These are phyloP conservation scores for Elsinoe fawcettii DNA, from an alignment of 2,329 filamentous ascomycete species.

Conservation along the genomic window DNA sequence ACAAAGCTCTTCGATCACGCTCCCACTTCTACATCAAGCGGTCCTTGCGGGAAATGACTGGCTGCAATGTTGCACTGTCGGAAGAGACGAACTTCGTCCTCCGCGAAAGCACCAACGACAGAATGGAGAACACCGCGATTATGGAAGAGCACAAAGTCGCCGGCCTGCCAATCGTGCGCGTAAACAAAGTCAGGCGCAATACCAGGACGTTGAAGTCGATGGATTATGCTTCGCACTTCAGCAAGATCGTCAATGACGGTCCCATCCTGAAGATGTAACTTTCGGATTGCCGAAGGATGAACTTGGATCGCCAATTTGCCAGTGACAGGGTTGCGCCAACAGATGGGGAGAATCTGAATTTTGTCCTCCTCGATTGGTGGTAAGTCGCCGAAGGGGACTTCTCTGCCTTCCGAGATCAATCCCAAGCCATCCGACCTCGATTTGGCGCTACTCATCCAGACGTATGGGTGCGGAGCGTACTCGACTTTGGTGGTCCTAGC, in stretches of 20 bases:
- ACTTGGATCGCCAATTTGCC: conserved; percentile 63
- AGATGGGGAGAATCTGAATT: conserved; percentile 66
- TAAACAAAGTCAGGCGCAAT: conserved; percentile 64
- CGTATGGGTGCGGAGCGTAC: conserved; percentile 71
- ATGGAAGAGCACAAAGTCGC: conserved; percentile 70
- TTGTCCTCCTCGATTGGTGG: conserved; percentile 58
- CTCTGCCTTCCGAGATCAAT: conserved; percentile 58
- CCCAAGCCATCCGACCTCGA: conserved; percentile 63
- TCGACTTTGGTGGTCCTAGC: conserved; percentile 60
- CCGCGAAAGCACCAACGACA: conserved; percentile 65
- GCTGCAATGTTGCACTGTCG: conserved; percentile 74
- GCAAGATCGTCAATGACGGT: conserved; percentile 60
- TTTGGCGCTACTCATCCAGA: conserved; percentile 68
- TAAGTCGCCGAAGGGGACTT: conserved; percentile 52
- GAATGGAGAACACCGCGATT: conserved; percentile 68
- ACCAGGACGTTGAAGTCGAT: conserved; percentile 62
- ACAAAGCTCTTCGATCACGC: neutral
- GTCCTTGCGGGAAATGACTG: conserved; percentile 49
- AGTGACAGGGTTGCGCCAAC: conserved; percentile 68
- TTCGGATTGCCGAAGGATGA: conserved; percentile 63
- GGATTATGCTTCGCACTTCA: conserved; percentile 61
- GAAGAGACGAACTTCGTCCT: conserved; percentile 67
- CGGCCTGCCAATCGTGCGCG: conserved; percentile 68
- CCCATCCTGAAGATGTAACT: conserved; percentile 60
- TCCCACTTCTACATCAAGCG: conserved; percentile 22